Percentiles rank a stretch among this genome's conserved stretches.
Conservation (phyloP, 768 basidiomycete species). For the Pholiota conissans region DNA sequence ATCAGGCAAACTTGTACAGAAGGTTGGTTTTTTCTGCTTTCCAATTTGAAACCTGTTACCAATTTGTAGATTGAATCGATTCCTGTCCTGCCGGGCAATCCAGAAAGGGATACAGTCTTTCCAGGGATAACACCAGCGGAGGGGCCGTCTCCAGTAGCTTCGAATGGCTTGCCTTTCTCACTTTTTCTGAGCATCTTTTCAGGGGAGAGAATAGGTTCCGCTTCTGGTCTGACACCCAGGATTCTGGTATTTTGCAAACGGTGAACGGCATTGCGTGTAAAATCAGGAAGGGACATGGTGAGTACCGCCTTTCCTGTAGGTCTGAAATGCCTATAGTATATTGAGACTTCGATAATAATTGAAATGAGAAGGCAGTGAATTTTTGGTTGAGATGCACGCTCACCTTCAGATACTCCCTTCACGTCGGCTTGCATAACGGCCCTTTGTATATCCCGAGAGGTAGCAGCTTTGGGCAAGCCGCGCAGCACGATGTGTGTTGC, state of each 20-base stretch:
- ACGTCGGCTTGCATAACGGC: conserved; percentile 39
- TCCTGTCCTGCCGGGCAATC: conserved; percentile 53
- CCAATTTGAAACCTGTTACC: conserved; percentile 46
- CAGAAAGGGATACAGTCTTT: conserved; percentile 58
- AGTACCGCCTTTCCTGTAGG: conserved; percentile 63
- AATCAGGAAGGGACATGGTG: conserved; percentile 49
- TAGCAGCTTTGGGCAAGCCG: conserved; percentile 50
- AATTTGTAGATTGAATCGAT: conserved; percentile 34
- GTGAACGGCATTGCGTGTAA: conserved; percentile 38
- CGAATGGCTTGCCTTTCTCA: neutral
- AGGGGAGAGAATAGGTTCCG: conserved; percentile 25
- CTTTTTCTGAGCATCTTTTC: neutral
- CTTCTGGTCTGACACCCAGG: conserved; percentile 41
- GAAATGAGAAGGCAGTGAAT: neutral
- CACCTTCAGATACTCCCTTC: conserved; percentile 48
- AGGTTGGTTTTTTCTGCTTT: conserved; percentile 30
- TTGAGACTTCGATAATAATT: conserved; percentile 40
- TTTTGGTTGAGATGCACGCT: conserved; percentile 2
- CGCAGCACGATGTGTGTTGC: conserved; percentile 46
- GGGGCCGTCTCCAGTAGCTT: conserved; percentile 41
- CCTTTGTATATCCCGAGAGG: conserved; percentile 56
- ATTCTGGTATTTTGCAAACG: conserved; percentile 45
- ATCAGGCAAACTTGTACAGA: conserved; percentile 43
- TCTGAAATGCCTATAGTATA: conserved; percentile 60
- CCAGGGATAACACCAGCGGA: conserved; percentile 53